Percentiles rank a stretch among this genome's conserved stretches.
These are phyloP conservation scores for Globisporangium mamillatum DNA, from an alignment of 352 stramenopile species.

Conservation along the genomic window DNA sequence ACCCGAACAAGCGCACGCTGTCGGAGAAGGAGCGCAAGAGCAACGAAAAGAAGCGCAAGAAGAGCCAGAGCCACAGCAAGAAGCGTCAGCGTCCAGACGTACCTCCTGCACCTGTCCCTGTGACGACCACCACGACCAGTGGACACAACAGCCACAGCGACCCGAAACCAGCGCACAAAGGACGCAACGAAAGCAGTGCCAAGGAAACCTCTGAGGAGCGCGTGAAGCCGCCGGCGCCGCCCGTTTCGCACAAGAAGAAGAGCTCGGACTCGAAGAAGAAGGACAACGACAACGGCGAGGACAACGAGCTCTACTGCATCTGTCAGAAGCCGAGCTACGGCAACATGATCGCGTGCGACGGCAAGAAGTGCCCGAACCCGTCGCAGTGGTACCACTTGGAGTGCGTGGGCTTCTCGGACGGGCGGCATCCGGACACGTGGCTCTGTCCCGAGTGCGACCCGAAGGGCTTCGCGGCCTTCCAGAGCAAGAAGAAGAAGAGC, in stretches of 20 bases:
- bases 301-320: constrained; percentile 89
- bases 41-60: constrained; percentile 67
- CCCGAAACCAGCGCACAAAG: background rate
- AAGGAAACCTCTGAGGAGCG: constrained; percentile 21
- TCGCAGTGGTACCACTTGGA: constrained; percentile 88
- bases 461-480: constrained; percentile 72
- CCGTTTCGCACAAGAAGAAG: constrained; percentile 33
- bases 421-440: constrained; percentile 82
- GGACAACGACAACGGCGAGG: constrained; percentile 62
- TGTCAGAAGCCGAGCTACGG: constrained; percentile 85
- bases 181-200: background rate
- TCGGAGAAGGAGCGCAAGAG: constrained; percentile 65
- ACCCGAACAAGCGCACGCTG: constrained; percentile 43
- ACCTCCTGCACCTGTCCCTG: background rate
- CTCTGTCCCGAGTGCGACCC: constrained; percentile 84
- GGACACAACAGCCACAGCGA: background rate
- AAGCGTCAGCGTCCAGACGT: constrained; percentile 31
- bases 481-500: constrained; percentile 87
- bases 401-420: constrained; percentile 80
- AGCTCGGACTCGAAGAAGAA: constrained; percentile 50
- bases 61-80: constrained; percentile 48
- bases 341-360: constrained; percentile 89
- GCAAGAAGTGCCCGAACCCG: constrained; percentile 84
- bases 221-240: constrained; percentile 24
- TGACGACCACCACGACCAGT: background rate